Conservation (phyloP, 768 basidiomycete species). For the Russula ochroleuca region DNA sequence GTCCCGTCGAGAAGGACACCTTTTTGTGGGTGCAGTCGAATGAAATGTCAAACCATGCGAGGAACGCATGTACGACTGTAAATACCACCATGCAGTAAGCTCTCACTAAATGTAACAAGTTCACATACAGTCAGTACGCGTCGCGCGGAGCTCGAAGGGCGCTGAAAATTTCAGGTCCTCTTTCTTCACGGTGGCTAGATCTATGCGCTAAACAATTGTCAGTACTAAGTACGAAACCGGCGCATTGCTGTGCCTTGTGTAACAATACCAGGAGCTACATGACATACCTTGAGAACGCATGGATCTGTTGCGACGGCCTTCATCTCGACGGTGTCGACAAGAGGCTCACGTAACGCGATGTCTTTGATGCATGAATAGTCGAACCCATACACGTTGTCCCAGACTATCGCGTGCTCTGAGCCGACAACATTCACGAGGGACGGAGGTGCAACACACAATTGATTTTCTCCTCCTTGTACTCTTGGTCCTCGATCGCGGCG, state of each 20-base stretch:
- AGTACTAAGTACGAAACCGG: slow-evolving; percentile 2
- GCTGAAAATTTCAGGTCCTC: slow-evolving; percentile 87
- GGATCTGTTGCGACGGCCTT: slow-evolving; percentile 94
- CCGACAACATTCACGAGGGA: slow-evolving; percentile 2
- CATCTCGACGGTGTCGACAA: slow-evolving; percentile 98
- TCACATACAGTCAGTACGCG: slow-evolving; percentile 84
- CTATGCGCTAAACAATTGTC: slow-evolving; percentile 58
- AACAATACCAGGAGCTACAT: not conserved
- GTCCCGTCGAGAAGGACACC: slow-evolving; percentile 94
- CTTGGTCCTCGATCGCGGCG: slow-evolving; percentile 97
- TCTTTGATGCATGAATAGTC: slow-evolving; percentile 99
- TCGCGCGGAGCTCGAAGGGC: slow-evolving; percentile 74
- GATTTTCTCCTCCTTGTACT: slow-evolving; percentile 99
- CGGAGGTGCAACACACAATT: slow-evolving; percentile 66
- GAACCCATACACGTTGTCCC: slow-evolving; percentile 99
- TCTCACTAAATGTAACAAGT: not conserved
- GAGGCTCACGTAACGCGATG: slow-evolving; percentile 91
- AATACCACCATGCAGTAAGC: slow-evolving; percentile 13
- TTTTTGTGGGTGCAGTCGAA: slow-evolving; percentile 97
- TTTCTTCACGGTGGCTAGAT: slow-evolving; percentile 88
- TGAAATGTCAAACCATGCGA: slow-evolving; percentile 97
- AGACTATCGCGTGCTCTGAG: slow-evolving; percentile 54
- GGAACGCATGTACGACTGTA: slow-evolving; percentile 92
- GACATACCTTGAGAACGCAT: slow-evolving; percentile 73
- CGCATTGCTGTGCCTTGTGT: not conserved